Base-by-base conservation (phyloP, 768 basidiomycete species). In the Podaxis sp. region DNA sequence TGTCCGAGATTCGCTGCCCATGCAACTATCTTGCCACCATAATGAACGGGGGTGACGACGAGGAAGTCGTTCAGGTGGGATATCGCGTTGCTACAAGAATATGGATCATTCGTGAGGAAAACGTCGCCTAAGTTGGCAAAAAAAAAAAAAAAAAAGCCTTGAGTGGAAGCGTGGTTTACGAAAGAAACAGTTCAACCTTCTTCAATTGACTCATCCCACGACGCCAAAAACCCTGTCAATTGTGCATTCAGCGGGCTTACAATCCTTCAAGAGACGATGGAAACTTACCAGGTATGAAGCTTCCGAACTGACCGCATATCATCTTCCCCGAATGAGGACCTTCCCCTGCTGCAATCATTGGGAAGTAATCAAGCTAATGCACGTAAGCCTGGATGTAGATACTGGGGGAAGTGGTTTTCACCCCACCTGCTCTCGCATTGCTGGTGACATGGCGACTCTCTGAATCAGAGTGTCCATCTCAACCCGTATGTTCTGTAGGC, bases 51-150 rank as follows among this genome's bases (percentile, higher is more conserved):
- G 6, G 65, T 67, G 48, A 74, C 63, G 38, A 72, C 71, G 42
- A 74, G 68, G 60, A 74, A 71, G 59, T 74, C 73, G 53, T 74
- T 74, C 38, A 74, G 61, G 62, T 74, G 73, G 7, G 72, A 73
- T 22, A 74, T 74, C 4, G 71, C 72, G 28, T 67, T 69, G 62
- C 68, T 59, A 8, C 68, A 68, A 22, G 68, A 67, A 51, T 71
- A 72, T 24, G 71, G 72, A 55, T 74, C 73, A n/a, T 74, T 74
- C 15, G 72, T 73, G 22, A 74, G 52, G 58, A 72, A 74, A 0
- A 71, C 63, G 28, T 68, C 63, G 11, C 55, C 65, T 66, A n/a
- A 17, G 38, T 46, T 17, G 8, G 17, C 44, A 46, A 19, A 19
- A 39, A 22, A 46, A n/a, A 19, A 39, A n/a, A n/a, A n/a, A n/a